Evolutionary conservation across 108 stramenopile genomes (phyloP).

Genomic region (Skeletonema menzelii): DNA sequence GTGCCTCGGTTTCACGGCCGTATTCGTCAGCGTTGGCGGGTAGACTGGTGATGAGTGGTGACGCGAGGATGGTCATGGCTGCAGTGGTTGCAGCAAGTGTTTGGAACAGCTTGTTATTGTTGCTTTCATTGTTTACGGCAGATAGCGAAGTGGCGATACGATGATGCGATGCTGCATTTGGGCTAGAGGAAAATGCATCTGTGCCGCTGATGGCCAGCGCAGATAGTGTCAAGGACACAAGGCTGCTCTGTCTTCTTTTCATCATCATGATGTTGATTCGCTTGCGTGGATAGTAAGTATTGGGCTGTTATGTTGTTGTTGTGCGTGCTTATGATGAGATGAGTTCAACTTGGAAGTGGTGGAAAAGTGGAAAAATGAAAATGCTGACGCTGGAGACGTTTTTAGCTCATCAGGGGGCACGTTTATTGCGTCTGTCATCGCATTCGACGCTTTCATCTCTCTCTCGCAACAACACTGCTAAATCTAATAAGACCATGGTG

Average conservation of each 20-base stretch:
- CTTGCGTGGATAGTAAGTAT: neutral
- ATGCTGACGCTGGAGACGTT: neutral
- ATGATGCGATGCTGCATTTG: neutral
- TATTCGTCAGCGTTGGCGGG: conserved; percentile 70
- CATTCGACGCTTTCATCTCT: too few relatives aligned
- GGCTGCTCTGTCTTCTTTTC: conserved; percentile 1
- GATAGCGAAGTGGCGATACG: neutral
- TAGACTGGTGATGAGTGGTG: neutral
- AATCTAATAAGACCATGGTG: too few relatives aligned
- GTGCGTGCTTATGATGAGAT: neutral
- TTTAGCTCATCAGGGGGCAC: neutral
- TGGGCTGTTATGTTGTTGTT: neutral
- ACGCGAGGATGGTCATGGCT: conserved; percentile 15
- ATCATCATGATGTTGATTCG: neutral
- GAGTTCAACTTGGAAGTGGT: conserved; percentile 1
- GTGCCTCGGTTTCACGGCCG: conserved; percentile 75
- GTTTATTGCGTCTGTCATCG: neutral
- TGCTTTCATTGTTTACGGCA: neutral
- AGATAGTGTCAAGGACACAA: neutral
- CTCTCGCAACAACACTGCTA: too few relatives aligned
- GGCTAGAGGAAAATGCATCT: neutral
- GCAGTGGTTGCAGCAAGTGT: neutral
- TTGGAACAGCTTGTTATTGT: neutral
- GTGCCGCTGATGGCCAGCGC: neutral
- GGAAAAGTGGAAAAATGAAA: neutral